Conservation (phyloP, 345 rosid genomes). For the Carallia brachiata region DNA sequence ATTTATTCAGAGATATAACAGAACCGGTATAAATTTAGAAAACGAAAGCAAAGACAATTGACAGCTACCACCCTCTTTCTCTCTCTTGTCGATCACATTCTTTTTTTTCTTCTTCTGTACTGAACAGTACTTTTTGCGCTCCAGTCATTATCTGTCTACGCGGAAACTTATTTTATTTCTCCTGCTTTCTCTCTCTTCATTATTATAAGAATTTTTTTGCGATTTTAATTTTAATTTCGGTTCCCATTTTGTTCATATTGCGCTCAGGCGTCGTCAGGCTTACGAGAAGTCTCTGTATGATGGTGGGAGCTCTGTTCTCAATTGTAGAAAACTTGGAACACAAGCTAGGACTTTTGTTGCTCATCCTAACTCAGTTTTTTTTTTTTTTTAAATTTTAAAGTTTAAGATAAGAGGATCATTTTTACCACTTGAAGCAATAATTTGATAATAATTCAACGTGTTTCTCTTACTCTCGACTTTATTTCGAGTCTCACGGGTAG, state of each 20-base stretch:
- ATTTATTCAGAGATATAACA: too few relatives aligned
- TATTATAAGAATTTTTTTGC: not conserved
- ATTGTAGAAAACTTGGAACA: slow-evolving; percentile 25
- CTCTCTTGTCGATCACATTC: not conserved
- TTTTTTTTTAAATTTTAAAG: too few relatives aligned
- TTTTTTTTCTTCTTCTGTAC: slow-evolving; percentile 16
- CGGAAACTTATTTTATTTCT: slow-evolving; percentile 52
- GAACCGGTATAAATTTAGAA: not conserved
- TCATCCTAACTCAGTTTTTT: too few relatives aligned
- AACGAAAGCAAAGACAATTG: slow-evolving; percentile 18
- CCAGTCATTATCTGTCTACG: slow-evolving; percentile 82
- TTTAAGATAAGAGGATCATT: too few relatives aligned
- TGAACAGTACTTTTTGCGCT: slow-evolving; percentile 10
- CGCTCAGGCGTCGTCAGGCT: slow-evolving; percentile 63
- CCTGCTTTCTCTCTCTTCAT: slow-evolving; percentile 1
- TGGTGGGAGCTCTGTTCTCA: slow-evolving; percentile 36
- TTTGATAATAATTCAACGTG: too few relatives aligned
- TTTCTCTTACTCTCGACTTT: too few relatives aligned
- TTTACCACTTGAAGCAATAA: too few relatives aligned
- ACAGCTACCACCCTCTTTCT: slow-evolving; percentile 1
- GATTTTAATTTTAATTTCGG: not conserved
- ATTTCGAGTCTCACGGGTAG: too few relatives aligned
- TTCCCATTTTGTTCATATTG: slow-evolving; percentile 39
- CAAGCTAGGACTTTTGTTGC: slow-evolving; percentile 14
- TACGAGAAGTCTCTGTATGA: slow-evolving; percentile 27